phyloP scores from a whole-genome alignment of 2,329 filamentous ascomycete species.

The Clonostachys rhizophaga region DNA sequence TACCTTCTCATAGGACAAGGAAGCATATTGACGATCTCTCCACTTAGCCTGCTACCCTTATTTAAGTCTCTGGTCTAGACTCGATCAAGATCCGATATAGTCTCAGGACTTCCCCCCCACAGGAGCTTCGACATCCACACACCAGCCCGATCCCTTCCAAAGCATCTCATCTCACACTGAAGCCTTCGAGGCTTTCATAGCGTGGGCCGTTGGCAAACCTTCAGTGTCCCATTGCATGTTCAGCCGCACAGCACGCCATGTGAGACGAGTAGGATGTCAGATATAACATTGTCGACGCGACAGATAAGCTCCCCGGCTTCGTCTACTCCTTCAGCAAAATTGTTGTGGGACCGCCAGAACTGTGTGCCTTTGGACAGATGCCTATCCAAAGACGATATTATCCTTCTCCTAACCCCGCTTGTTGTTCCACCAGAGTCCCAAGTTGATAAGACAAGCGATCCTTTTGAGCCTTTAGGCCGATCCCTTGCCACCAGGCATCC shows the following conservation, averaged over 20 bases:
- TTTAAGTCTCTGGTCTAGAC: no score
- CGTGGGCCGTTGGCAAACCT: not conserved
- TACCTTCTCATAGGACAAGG: no score
- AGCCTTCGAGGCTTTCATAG: no score
- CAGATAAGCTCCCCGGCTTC: constrained; percentile 4
- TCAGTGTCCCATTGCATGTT: not conserved
- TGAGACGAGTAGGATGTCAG: not conserved
- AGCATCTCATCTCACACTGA: no score
- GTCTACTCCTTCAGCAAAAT: constrained; percentile 11
- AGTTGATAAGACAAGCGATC: constrained; percentile 47
- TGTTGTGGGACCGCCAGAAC: constrained; percentile 35
- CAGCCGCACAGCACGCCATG: not conserved
- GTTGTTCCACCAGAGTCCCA: constrained; percentile 38
- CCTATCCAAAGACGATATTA: constrained; percentile 42
- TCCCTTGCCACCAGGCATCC: constrained; percentile 55
- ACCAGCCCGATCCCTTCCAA: no score
- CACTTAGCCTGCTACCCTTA: no score
- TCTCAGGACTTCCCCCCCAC: not conserved
- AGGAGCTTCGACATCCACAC: not conserved
- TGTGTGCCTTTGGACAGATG: constrained; percentile 41
- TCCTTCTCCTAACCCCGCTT: constrained; percentile 58
- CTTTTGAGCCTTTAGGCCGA: constrained; percentile 67
- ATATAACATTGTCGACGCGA: not conserved
- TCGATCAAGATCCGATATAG: not conserved
- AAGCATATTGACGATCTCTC: no score